A percentile compares a stretch with the other conserved stretches of the same genome.
phyloP scores from a whole-genome alignment of 73 alveolate genomes.

The Symbiodinium natans region DNA sequence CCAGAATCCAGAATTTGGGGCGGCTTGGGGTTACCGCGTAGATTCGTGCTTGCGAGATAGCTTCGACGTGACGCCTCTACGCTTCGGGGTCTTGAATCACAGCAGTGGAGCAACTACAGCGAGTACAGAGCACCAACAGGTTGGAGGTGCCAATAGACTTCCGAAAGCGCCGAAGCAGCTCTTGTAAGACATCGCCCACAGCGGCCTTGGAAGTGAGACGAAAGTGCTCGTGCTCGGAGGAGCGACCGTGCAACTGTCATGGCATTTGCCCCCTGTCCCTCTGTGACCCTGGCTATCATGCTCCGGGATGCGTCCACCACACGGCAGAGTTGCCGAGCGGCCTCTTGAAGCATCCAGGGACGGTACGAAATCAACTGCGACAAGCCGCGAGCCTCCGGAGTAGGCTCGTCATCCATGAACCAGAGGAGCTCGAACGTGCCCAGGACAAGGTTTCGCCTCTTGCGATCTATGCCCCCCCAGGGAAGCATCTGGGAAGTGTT shows the following conservation, averaged over 20 bases:
- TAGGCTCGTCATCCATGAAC: constrained; percentile 94
- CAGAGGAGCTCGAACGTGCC: constrained; percentile 91
- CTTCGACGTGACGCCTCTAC: too few relatives aligned
- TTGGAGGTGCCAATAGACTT: constrained; percentile 50
- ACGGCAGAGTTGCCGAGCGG: constrained; percentile 73
- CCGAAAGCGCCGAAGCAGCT: constrained; percentile 73
- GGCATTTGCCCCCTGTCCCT: too few relatives aligned
- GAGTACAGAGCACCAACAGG: too few relatives aligned
- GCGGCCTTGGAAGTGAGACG: not conserved
- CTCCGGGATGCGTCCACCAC: constrained; percentile 87
- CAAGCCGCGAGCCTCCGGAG: constrained; percentile 40
- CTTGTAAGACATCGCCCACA: constrained; percentile 52
- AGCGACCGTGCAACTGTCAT: too few relatives aligned
- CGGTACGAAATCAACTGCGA: not conserved
- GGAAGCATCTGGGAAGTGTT: not conserved
- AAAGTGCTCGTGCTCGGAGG: too few relatives aligned
- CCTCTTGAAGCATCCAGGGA: not conserved
- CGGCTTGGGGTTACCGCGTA: too few relatives aligned
- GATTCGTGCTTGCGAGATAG: too few relatives aligned
- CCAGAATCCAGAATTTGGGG: too few relatives aligned
- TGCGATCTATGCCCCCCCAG: too few relatives aligned
- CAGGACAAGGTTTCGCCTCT: constrained; percentile 89
- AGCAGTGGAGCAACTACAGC: too few relatives aligned
- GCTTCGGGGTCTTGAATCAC: too few relatives aligned
- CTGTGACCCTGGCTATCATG: constrained; percentile 24